Conservation (phyloP, 495 filamentous ascomycete species). For the Evernia prunastri region DNA sequence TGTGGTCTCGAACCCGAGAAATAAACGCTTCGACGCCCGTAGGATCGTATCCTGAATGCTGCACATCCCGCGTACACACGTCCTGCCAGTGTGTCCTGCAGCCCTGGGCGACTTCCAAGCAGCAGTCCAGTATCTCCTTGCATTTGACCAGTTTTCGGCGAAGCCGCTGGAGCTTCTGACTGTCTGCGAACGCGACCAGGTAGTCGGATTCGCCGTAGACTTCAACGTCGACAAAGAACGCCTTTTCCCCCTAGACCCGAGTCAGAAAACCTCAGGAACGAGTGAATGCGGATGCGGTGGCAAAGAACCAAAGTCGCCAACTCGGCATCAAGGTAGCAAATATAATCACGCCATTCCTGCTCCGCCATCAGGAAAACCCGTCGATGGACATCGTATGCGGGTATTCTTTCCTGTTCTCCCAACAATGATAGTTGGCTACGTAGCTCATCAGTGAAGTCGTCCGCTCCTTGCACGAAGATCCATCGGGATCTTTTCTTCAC, state of each 20-base stretch:
- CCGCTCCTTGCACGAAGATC: neutral
- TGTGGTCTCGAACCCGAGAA: neutral
- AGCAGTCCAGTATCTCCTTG: neutral
- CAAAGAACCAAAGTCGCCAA: neutral
- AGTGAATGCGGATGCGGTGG: neutral
- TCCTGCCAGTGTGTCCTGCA: neutral
- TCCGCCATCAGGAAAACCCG: neutral
- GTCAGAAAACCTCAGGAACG: neutral
- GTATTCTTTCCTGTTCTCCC: neutral
- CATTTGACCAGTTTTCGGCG: neutral
- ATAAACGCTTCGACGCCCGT: neutral
- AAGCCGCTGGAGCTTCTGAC: constrained; percentile 1
- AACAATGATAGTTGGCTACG: neutral
- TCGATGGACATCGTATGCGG: neutral
- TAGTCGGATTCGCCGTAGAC: neutral
- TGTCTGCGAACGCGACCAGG: neutral
- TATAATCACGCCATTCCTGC: neutral
- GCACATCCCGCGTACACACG: neutral
- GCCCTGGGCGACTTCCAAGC: neutral
- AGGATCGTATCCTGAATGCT: neutral
- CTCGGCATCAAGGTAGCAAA: neutral
- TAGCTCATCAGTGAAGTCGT: neutral
- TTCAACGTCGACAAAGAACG: neutral
- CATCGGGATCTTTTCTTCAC: neutral
- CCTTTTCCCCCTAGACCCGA: neutral